These are phyloP conservation scores for Phytopythium aichiense DNA, from an alignment of 352 stramenopile genomes.

Conservation along the genomic window DNA sequence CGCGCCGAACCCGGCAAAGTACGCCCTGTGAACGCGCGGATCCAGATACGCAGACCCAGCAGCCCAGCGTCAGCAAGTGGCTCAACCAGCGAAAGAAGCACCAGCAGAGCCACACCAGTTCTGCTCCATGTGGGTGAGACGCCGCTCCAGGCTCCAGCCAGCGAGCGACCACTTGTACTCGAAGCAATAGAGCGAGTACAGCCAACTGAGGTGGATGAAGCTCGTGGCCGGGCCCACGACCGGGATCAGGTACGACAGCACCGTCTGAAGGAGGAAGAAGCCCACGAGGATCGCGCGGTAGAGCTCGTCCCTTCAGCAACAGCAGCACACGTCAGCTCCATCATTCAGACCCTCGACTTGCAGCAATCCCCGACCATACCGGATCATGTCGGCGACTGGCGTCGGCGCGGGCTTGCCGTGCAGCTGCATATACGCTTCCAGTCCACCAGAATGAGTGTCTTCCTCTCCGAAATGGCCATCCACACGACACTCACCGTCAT, in stretches of 20 bases:
- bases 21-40: slow-evolving; percentile 38
- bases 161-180: slow-evolving; percentile 89
- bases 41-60: neutral
- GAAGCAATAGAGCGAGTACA: slow-evolving; percentile 90
- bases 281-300: slow-evolving; percentile 84
- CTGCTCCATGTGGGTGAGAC: slow-evolving; percentile 72
- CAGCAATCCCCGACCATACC: slow-evolving; percentile 24
- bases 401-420: slow-evolving; percentile 76
- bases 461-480: neutral
- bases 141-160: slow-evolving; percentile 81
- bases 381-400: slow-evolving; percentile 83
- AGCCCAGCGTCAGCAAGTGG: neutral
- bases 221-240: slow-evolving; percentile 67
- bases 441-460: slow-evolving; percentile 2
- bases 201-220: slow-evolving; percentile 84
- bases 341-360: no score
- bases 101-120: slow-evolving; percentile 49
- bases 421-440: slow-evolving; percentile 68
- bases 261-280: slow-evolving; percentile 84
- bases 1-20: slow-evolving; percentile 84
- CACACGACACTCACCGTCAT: slow-evolving; percentile 37
- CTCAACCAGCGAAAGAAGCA: neutral
- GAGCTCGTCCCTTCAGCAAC: slow-evolving; percentile 57
- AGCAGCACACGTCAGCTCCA: neutral
- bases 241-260: slow-evolving; percentile 79